A percentile compares a stretch with the other conserved stretches of the same genome.
phyloP scores from a whole-genome alignment of 352 stramenopile species.

The Globisporangium emineosum region DNA sequence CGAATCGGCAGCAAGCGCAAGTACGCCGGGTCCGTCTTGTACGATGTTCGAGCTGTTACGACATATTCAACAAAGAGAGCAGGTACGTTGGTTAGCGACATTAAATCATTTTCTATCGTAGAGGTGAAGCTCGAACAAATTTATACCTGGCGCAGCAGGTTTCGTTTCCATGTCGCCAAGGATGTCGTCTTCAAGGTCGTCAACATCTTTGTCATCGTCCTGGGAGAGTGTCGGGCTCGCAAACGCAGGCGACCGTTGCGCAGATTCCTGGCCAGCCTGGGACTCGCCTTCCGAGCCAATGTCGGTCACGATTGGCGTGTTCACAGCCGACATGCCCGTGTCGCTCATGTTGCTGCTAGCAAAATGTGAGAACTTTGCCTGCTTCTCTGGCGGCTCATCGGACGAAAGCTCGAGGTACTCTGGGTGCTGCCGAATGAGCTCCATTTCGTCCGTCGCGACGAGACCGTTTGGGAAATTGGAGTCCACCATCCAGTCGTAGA shows the following conservation, averaged over 20 bases:
- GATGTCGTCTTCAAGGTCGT: slow-evolving; percentile 77
- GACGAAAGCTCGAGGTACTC: slow-evolving; percentile 72
- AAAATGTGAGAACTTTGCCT: slow-evolving; percentile 29
- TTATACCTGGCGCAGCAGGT: slow-evolving; percentile 22
- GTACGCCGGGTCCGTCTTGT: slow-evolving; percentile 65
- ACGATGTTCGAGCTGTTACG: slow-evolving; percentile 27
- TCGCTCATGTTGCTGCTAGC: slow-evolving; percentile 23
- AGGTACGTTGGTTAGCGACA: not conserved
- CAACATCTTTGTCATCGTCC: slow-evolving; percentile 72
- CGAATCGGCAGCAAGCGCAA: slow-evolving; percentile 56
- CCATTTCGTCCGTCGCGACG: slow-evolving; percentile 77
- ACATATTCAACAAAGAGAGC: not conserved
- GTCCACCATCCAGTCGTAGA: slow-evolving; percentile 85
- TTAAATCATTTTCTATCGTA: not conserved
- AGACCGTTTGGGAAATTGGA: slow-evolving; percentile 67
- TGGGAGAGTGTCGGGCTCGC: slow-evolving; percentile 54
- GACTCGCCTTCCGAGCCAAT: slow-evolving; percentile 65
- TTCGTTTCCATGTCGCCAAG: slow-evolving; percentile 74
- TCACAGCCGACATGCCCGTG: slow-evolving; percentile 48
- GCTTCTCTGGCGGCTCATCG: slow-evolving; percentile 30
- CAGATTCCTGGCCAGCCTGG: slow-evolving; percentile 49
- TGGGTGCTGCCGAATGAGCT: slow-evolving; percentile 76
- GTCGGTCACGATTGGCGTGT: slow-evolving; percentile 68
- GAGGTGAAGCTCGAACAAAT: not conserved
- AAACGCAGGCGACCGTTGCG: slow-evolving; percentile 63